Evolutionary conservation across 208 protist genomes (phyloP).

Genomic region (Balamuthia mandrillaris): DNA sequence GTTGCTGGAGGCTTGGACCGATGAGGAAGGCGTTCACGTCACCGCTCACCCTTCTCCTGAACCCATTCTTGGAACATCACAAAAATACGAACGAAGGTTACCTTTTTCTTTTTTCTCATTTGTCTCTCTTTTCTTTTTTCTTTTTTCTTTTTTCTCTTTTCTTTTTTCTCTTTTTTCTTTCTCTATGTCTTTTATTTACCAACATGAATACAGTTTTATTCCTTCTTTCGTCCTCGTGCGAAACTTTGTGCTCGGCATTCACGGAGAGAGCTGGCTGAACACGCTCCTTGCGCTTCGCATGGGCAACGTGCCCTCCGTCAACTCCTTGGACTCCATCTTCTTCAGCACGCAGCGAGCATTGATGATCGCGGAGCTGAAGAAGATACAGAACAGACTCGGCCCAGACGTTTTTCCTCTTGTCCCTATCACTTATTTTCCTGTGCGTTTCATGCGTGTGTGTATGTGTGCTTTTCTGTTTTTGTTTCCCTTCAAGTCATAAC

Average conservation of each 20-base stretch:
- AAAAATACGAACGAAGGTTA: neutral
- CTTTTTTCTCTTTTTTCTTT: no score
- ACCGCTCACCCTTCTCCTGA: neutral
- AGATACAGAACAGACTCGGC: constrained; percentile 34
- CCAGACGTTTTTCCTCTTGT: constrained; percentile 31
- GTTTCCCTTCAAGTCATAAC: no score
- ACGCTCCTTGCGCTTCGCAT: neutral
- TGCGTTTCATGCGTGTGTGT: no score
- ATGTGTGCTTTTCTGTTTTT: no score
- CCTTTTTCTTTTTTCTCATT: no score
- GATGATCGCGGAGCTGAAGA: constrained; percentile 9
- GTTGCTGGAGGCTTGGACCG: neutral
- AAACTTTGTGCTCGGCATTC: neutral
- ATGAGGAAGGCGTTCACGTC: neutral
- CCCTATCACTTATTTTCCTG: constrained; percentile 33
- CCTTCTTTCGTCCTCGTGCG: neutral
- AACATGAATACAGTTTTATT: no score
- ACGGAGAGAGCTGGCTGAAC: neutral
- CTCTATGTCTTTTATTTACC: no score
- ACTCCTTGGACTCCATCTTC: constrained; percentile 39
- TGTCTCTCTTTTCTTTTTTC: no score
- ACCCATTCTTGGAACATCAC: neutral
- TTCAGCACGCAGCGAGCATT: constrained; percentile 35
- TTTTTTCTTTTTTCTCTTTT: no score
- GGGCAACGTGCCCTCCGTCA: constrained; percentile 35